Evolutionary conservation across 108 stramenopile species (phyloP).

Genomic region (Fistulifera pelliculosa): DNA sequence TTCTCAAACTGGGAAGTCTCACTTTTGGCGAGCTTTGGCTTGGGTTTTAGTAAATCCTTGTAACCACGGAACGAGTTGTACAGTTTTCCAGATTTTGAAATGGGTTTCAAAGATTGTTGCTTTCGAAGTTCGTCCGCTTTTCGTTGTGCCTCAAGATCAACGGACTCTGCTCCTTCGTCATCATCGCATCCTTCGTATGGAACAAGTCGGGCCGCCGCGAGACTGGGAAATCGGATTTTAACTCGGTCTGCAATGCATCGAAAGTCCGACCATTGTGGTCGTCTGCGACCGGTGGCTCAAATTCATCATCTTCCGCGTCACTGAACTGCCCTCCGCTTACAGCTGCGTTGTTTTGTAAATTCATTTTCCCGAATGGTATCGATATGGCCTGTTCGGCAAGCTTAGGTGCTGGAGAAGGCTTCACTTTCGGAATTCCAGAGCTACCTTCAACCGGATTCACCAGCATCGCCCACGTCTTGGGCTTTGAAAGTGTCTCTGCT

Average conservation of each 20-base stretch:
- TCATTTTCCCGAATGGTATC: background rate
- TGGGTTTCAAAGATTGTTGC: constrained; percentile 26
- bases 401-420: background rate
- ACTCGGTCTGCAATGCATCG: constrained; percentile 21
- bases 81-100: constrained; percentile 41
- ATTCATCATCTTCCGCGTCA: constrained; percentile 5
- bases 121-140: constrained; percentile 26
- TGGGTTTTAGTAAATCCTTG: constrained; percentile 32
- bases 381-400: background rate
- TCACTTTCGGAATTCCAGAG: background rate
- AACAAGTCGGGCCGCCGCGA: constrained; percentile 50
- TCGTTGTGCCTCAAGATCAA: constrained; percentile 20
- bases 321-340: background rate
- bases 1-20: constrained; percentile 6
- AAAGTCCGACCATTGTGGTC: background rate
- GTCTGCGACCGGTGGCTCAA: background rate
- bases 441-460: constrained; percentile 30
- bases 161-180: constrained; percentile 16
- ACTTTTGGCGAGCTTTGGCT: constrained; percentile 20
- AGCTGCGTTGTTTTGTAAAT: too few species aligned
- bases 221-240: constrained; percentile 62
- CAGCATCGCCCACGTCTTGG: constrained; percentile 49
- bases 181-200: constrained; percentile 65
- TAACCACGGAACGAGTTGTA: constrained; percentile 80
- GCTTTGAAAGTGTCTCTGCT: background rate